Evolutionary conservation across 1,284 basidiomycete genomes (phyloP), one percentile per base, ranked within the genome.

Genomic region (Cyathus pygmaeus): DNA sequence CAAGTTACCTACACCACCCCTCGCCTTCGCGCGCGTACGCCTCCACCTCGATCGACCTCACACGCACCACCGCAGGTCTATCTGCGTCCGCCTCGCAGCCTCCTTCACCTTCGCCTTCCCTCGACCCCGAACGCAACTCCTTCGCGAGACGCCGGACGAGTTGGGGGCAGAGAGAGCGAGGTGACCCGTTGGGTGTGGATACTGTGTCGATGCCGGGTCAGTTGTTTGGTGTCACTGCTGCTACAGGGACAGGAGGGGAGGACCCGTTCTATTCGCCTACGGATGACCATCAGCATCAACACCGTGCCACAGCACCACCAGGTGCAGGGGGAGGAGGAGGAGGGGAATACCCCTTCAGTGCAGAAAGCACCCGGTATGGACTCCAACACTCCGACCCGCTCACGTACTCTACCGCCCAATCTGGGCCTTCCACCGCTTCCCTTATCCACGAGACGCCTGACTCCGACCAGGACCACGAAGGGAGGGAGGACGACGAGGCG

Each of bases 41-140:
- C 27, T 51, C 50, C 11, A 11, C 50, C 11, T 51, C 50, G 6
- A 51, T 51, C 50, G 21, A 24, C 21, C 11, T 51, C 7, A 30
- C 50, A 2, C 44, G 44, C 44, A 47, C 29, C 11, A 76, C 33
- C 33, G 33, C 33, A 36, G 33, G 33, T 36, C 33, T 36, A 15
- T 7, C 72, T 57, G 72, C 69, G 62, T 71, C 74, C 51, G n/a
- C n/a, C n/a, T n/a, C n/a, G n/a, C 80, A 79, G 41, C 79, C 81
- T 29, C 80, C 85, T 29, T 87, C 88, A 15, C 86, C 88, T 29
- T 87, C 88, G 15, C 86, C 88, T 27, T 77, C 85, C n/a, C 76
- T 87, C 50, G 76, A 77, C 30, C 79, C 85, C 65, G 77, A 76
- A 55, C 74, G 74, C 9, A 66, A 72, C 31, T 68, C 72, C 26